Evolutionary conservation across 2,329 filamentous ascomycete genomes (phyloP).

Genomic region (Bipolaris oryzae): DNA sequence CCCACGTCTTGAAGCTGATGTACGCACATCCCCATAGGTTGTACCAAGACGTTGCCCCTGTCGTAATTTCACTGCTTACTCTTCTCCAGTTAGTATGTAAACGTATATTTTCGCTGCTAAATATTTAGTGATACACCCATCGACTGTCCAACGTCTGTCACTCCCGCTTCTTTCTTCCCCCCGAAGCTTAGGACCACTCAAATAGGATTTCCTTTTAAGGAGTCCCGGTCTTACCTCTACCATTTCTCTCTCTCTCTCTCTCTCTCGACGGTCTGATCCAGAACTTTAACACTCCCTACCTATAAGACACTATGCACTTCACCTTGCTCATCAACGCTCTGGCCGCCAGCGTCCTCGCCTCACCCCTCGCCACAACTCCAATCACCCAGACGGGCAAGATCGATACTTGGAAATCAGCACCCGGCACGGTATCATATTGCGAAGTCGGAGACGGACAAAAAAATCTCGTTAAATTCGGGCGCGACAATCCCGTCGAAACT

Average conservation of each 20-base stretch:
- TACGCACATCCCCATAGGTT: not conserved
- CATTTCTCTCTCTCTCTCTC: not conserved
- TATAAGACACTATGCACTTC: constrained; percentile 21
- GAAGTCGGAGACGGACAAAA: constrained; percentile 17
- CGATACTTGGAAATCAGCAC: constrained; percentile 24
- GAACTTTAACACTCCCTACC: not conserved
- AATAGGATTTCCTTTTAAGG: not conserved
- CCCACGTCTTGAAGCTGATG: not conserved
- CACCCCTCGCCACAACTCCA: constrained; percentile 16
- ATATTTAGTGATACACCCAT: not conserved
- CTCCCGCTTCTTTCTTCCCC: too few species aligned
- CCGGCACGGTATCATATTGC: constrained; percentile 25
- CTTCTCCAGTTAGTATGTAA: constrained; percentile 9
- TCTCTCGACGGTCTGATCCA: not conserved
- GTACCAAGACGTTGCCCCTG: constrained; percentile 1
- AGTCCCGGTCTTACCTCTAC: not conserved
- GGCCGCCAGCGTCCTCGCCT: constrained; percentile 20
- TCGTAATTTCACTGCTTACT: constrained; percentile 1
- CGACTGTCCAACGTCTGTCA: not conserved
- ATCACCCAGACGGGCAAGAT: not conserved
- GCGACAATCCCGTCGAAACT: constrained; percentile 26
- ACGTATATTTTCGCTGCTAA: not conserved
- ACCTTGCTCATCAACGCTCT: constrained; percentile 21
- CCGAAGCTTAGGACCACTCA: not conserved
- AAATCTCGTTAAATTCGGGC: constrained; percentile 29